Base-by-base conservation (phyloP, 2,329 filamentous ascomycete genomes). In the Arthrobotrys sphaeroides region DNA sequence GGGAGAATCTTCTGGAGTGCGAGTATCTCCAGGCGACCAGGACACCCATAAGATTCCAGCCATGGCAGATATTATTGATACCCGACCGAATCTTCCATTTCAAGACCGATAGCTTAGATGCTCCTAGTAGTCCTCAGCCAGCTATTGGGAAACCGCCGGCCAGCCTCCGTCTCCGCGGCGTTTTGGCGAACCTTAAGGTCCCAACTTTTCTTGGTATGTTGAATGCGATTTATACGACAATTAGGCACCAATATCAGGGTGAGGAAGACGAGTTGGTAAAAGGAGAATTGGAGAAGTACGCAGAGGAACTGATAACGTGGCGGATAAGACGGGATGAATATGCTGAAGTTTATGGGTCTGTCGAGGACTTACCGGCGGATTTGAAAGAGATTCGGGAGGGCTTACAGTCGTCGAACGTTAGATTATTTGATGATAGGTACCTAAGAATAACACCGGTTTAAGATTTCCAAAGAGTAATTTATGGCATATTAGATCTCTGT, bases 41-140 rank as follows among this genome's bases (percentile, higher is more conserved):
- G 24, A 40, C 53, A 5, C 33, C 20, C 16, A 2, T 68, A 13
- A 24, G 53, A 3, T 74, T 74, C 22, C 61, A 74, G 10, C 70
- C 62, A 5, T 74, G 70, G 62, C 70, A 74, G 38, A 68, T 74
- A 26, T 1, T 74, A 36, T 10, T 74, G 20, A 74, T 74, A 20
- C 70, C 62, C 1, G 70, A 74, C 9, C 26, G 47, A 31, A 55
- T 64, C 5, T 67, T 74, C 22, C 47, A 64, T 20, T 74, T 67
- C 38, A 18, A 62, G 2, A 24, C 18, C 1, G 18, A 36, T 4
- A n/a, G 22, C 16, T 3, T 9, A 10, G 2, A 43, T 6, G 9
- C 36, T 16, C 2, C 51, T 22, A n/a, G 45, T 13, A 1, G 16
- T 45, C 16, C 13, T 24, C 22, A 22, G 5, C 55, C 18, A 6